A percentile compares a stretch with the other conserved stretches of the same genome.
Conservation (phyloP, 768 basidiomycete species). For the Phanerochaete carnosa region DNA sequence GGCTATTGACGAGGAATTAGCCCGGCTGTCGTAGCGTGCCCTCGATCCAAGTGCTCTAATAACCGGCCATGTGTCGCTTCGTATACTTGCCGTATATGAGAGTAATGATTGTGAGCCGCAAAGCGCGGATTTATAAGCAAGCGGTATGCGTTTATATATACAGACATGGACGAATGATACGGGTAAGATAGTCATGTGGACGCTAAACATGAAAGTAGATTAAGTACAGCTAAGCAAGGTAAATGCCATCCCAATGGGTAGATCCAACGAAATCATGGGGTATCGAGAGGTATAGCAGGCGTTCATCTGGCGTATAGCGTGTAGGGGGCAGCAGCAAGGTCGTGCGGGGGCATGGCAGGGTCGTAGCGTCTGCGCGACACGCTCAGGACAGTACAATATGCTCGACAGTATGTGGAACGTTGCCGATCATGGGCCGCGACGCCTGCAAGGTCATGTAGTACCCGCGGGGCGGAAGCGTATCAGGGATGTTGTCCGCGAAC, state of each 20-base stretch:
- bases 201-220: neutral
- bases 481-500: slow-evolving; percentile 14
- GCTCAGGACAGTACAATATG: slow-evolving; percentile 5
- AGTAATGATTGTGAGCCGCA: neutral
- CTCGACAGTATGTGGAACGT: slow-evolving; percentile 5
- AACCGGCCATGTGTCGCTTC: neutral
- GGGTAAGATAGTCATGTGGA: neutral
- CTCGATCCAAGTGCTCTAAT: neutral
- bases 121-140: neutral
- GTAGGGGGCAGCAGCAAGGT: too few species aligned
- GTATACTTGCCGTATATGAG: neutral
- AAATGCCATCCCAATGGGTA: neutral
- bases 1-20: slow-evolving; percentile 8
- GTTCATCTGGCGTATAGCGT: too few species aligned
- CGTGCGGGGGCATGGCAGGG: neutral
- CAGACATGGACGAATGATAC: neutral
- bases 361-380: neutral
- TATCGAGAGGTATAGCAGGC: neutral
- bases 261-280: neutral
- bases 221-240: neutral
- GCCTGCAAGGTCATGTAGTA: neutral
- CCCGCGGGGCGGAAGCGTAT: slow-evolving; percentile 6
- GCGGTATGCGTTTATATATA: slow-evolving; percentile 9
- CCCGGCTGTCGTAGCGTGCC: neutral
- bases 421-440: neutral